phyloP scores from a whole-genome alignment of 1,139 yeast genomes.

The Sugiyamaella xylanicola region DNA sequence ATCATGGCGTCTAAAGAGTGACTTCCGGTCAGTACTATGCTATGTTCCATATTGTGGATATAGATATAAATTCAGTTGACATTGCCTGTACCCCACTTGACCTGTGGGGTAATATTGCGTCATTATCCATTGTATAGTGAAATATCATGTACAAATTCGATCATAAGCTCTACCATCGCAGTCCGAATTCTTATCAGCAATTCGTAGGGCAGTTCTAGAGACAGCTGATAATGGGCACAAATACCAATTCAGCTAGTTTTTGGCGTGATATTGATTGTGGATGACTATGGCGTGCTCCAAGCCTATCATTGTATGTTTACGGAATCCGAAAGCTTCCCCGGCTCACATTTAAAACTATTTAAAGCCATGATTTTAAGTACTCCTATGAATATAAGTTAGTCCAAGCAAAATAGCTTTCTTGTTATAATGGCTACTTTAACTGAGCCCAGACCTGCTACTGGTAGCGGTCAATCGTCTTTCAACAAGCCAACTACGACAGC shows the following conservation, averaged over 20 bases:
- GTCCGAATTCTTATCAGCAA: too few relatives aligned
- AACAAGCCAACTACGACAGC: background rate
- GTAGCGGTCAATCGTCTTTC: background rate
- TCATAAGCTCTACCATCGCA: background rate
- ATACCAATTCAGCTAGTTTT: too few relatives aligned
- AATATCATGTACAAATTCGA: background rate
- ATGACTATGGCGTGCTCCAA: background rate
- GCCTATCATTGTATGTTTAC: background rate
- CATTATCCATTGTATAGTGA: background rate
- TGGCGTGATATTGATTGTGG: background rate
- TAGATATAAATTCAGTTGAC: background rate
- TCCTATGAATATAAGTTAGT: background rate
- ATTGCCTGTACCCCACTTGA: too few relatives aligned
- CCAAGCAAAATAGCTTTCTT: background rate
- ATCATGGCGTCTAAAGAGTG: too few relatives aligned
- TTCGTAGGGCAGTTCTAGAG: too few relatives aligned
- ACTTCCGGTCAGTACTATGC: too few relatives aligned
- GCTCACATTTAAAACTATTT: background rate
- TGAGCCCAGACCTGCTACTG: background rate
- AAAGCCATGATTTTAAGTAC: background rate
- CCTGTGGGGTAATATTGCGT: too few relatives aligned
- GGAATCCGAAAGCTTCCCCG: slow-evolving; percentile 2
- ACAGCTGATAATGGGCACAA: too few relatives aligned
- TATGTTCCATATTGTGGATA: too few relatives aligned
- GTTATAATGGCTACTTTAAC: background rate